These are phyloP conservation scores for Aspergillus indologenus DNA, from an alignment of 495 filamentous ascomycete genomes.

Conservation along the genomic window DNA sequence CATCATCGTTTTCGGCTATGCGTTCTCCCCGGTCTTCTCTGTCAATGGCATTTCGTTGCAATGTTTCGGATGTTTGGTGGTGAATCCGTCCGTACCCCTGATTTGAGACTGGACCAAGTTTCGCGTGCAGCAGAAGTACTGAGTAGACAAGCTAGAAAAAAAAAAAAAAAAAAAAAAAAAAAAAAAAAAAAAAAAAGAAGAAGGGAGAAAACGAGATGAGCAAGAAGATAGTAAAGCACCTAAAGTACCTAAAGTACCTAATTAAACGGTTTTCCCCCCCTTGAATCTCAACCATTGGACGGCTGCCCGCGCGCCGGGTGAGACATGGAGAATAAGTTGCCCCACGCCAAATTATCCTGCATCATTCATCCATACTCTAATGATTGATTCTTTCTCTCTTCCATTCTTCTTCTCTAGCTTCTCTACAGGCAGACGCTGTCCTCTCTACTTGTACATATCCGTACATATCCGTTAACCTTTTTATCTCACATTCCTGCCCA, in stretches of 20 bases:
- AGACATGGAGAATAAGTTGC: neutral
- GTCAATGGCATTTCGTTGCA: neutral
- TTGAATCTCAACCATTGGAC: neutral
- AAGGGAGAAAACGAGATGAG: no score
- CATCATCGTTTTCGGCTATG: neutral
- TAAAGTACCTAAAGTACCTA: no score
- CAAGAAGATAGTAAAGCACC: no score
- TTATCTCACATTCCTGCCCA: neutral
- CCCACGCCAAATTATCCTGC: constrained; percentile 1
- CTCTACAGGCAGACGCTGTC: neutral
- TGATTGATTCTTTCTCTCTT: no score
- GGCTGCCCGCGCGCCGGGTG: neutral
- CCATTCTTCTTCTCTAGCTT: neutral
- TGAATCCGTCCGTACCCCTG: neutral
- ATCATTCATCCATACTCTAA: neutral
- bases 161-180: no score
- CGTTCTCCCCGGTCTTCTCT: neutral
- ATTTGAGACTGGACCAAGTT: neutral
- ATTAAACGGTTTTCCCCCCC: neutral
- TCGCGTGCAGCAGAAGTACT: neutral
- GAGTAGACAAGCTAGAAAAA: neutral
- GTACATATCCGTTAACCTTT: no score
- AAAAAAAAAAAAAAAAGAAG: neutral
- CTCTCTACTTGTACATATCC: no score
- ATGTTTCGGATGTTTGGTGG: neutral